Evolutionary conservation across 495 filamentous ascomycete genomes (phyloP).

Genomic region (Aspergillus affinis): DNA sequence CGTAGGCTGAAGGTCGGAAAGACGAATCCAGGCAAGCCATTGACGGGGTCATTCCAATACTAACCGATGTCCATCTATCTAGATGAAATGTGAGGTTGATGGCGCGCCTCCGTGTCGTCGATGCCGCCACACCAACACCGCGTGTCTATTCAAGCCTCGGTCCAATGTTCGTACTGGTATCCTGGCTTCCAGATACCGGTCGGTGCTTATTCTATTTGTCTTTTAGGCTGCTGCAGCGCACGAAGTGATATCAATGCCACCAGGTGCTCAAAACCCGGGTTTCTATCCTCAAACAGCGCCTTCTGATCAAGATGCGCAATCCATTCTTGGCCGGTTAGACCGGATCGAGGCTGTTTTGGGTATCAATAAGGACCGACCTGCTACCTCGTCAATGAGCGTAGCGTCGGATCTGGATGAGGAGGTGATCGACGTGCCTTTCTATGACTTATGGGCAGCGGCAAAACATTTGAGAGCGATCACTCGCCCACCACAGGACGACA

Average conservation of each 20-base stretch:
- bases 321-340: conserved; percentile 38
- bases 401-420: conserved; percentile 19
- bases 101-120: conserved; percentile 37
- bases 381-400: conserved; percentile 2
- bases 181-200: background rate
- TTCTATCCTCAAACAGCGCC: conserved; percentile 4
- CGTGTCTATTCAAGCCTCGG: conserved; percentile 43
- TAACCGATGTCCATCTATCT: background rate
- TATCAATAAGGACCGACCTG: conserved; percentile 19
- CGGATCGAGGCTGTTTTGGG: conserved; percentile 38
- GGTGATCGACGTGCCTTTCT: conserved; percentile 10
- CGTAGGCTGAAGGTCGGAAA: conserved; percentile 34
- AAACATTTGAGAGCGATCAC: conserved; percentile 31
- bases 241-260: conserved; percentile 15
- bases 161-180: conserved; percentile 32
- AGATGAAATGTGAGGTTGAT: conserved; percentile 46
- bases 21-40: background rate
- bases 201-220: background rate
- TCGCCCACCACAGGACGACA: conserved; percentile 26
- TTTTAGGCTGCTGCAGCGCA: conserved; percentile 34
- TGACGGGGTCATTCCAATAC: background rate
- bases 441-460: conserved; percentile 31
- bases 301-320: conserved; percentile 20
- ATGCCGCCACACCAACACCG: conserved; percentile 30
- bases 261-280: conserved; percentile 11